Percentiles rank a stretch among this genome's conserved stretches.
phyloP scores from a whole-genome alignment of 2,329 filamentous ascomycete species.

The Exophiala sp. region DNA sequence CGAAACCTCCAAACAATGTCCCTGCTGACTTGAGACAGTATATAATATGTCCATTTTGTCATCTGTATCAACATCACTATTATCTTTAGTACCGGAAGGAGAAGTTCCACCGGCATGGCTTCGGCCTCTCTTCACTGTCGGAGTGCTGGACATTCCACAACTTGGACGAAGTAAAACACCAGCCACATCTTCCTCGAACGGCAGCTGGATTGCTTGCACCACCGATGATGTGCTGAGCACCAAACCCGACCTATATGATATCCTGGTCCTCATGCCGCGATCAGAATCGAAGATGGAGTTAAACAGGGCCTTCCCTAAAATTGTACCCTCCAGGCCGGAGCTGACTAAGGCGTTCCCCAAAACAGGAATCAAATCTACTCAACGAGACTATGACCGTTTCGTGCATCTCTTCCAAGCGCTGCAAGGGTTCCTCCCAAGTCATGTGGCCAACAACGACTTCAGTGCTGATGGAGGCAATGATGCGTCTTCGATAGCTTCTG shows the following conservation, averaged over 20 bases:
- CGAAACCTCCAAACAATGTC: slow-evolving; percentile 8
- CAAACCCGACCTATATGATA: slow-evolving; percentile 83
- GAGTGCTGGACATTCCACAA: slow-evolving; percentile 85
- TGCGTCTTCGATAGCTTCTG: slow-evolving; percentile 31
- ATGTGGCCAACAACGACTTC: slow-evolving; percentile 21
- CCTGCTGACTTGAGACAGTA: slow-evolving; percentile 51
- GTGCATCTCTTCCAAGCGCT: slow-evolving; percentile 64
- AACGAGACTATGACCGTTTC: slow-evolving; percentile 83
- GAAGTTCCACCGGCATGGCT: slow-evolving; percentile 62
- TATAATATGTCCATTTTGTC: slow-evolving; percentile 93
- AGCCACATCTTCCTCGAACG: slow-evolving; percentile 39
- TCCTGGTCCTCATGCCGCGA: slow-evolving; percentile 78
- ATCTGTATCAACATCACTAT: slow-evolving; percentile 73
- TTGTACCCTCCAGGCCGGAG: slow-evolving; percentile 55
- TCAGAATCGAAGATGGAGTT: slow-evolving; percentile 50
- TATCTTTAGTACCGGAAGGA: slow-evolving; percentile 63
- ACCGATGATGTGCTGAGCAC: slow-evolving; percentile 88
- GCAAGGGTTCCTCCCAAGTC: slow-evolving; percentile 17
- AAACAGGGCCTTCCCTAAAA: slow-evolving; percentile 68
- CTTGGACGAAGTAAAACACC: slow-evolving; percentile 46
- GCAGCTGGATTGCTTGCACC: slow-evolving; percentile 89
- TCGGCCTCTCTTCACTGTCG: slow-evolving; percentile 84
- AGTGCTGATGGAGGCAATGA: slow-evolving; percentile 36
- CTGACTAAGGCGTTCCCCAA: slow-evolving; percentile 44
- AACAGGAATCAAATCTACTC: slow-evolving; percentile 75